These are phyloP conservation scores for Coriolopsis trogii DNA, from an alignment of 1,284 basidiomycete genomes.

Conservation along the genomic window DNA sequence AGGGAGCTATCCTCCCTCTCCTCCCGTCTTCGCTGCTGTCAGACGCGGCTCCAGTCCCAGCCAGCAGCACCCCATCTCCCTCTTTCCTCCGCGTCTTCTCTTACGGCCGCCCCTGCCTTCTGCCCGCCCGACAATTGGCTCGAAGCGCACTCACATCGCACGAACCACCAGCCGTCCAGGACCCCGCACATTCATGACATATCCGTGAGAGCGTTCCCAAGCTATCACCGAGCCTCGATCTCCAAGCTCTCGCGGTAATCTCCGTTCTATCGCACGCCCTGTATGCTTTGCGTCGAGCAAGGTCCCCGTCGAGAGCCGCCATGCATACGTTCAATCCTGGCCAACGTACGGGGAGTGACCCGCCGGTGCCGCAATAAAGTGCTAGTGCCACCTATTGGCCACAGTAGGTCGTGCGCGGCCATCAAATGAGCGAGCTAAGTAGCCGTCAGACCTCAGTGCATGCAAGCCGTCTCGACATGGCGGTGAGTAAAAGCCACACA, in stretches of 20 bases:
- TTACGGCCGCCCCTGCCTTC: neutral
- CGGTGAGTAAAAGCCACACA: too few species aligned
- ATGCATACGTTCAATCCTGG: too few species aligned
- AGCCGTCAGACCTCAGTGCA: neutral
- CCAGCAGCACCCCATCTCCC: neutral
- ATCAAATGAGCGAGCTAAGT: neutral
- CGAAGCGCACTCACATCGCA: neutral
- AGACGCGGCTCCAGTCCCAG: neutral
- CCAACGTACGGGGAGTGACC: too few species aligned
- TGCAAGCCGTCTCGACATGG: too few species aligned
- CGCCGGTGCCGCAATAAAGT: too few species aligned
- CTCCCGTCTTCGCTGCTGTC: constrained; percentile 15
- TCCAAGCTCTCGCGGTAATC: neutral
- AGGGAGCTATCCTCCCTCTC: constrained; percentile 6
- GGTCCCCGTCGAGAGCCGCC: too few species aligned
- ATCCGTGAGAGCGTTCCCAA: constrained; percentile 4
- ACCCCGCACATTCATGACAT: neutral
- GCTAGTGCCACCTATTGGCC: too few species aligned
- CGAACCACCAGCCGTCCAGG: neutral
- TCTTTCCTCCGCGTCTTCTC: neutral
- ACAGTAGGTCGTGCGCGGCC: neutral
- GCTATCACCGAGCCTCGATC: constrained; percentile 5
- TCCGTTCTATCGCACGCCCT: neutral
- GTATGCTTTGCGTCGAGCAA: neutral
- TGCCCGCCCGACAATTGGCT: neutral